Evolutionary conservation across 331 rosid species (phyloP), one percentile per base, ranked within the genome.

Genomic region (Erythrophleum ivorense): DNA sequence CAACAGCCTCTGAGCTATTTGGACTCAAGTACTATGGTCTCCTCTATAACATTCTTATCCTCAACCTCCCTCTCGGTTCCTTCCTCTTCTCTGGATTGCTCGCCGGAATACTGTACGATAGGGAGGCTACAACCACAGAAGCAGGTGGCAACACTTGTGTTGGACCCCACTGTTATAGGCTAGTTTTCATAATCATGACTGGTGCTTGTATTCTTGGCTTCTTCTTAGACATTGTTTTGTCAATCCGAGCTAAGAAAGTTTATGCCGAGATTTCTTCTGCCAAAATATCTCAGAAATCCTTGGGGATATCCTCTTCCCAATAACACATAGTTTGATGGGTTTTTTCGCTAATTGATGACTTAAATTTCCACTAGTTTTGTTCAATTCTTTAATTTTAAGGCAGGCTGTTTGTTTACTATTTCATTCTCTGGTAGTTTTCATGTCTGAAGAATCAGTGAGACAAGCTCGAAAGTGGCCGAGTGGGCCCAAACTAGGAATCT

Each of bases 61-160:
- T 95, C 73, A 93, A 95, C 65, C 98, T 95, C 29, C 98, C 99
- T 1, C 87, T 95, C 0, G 99, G 99, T 1, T 95, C 99, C 60
- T 90, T 95, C 89, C 94, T 95, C 80, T 93, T 95, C 85, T 95
- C 99, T 0, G 98, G 99, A 0, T 83, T 95, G 48, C 98, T 95
- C 0, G 98, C 98, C 0, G 99, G 98, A 2, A 63, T 90, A 2
- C 81, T 95, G 2, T 95, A 95, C 2, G 98, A 93, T 31, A 90
- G 54, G 97, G 94, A 95, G 85, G 99, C 99, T 6, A 92, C 90
- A 0, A 2, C 94, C 36, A 88, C 82, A 0, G 76, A 86, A 0
- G 97, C 91, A 41, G 99, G 99, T 2, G 99, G 99, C 64, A 93
- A 93, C 85, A 91, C 96, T 0, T 95, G 99, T 6, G 85, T 91